Base-by-base conservation (phyloP, 2,329 filamentous ascomycete genomes). In the Zasmidium angulare region DNA sequence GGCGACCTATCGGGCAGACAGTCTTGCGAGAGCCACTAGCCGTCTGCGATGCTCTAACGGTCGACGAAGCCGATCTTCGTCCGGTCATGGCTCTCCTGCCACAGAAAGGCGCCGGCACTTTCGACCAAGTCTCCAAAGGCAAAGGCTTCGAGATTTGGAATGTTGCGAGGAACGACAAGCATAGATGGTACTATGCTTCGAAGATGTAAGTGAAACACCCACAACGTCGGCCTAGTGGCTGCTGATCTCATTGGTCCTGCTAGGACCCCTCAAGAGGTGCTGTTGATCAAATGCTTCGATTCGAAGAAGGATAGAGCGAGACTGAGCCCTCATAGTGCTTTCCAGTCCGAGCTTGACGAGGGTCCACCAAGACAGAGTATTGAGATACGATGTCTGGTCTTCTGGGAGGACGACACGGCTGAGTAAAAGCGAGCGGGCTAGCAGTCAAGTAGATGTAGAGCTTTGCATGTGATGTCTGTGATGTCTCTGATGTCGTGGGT, bases 271-370 rank as follows among this genome's bases (percentile, higher is more conserved):
- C 75, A 81, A 3, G 78, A 87, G 72, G 80, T 84, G 3, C 75
- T 83, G 2, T 66, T 87, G 50, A 84, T 87, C 72, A 87, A 87
- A 71, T 85, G 83, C 66, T 87, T 82, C 68, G 85, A 87, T 70
- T 82, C 76, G 24, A 83, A 84, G 23, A 75, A 74, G 21, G 82
- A 46, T 4, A 31, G 46, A 12, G 55, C 55, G 36, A 51, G 55
- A 47, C 21, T 36, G 21, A 46, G 31, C 3, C 50, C 59, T 9
- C 55, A 55, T 47, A 49, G 43, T 17, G 43, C 59, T 20, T 50
- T 58, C 36, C 12, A 47, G 22, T 52, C 17, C 20, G 46, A 50
- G 29, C 21, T 24, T 11, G 59, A 57, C 31, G 21, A 51, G 29
- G 59, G 59, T 9, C 55, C 51, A 19, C 20, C 50, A 21, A 58